Evolutionary conservation across 2,329 filamentous ascomycete species (phyloP).

Genomic region (Cladosporium halotolerans): DNA sequence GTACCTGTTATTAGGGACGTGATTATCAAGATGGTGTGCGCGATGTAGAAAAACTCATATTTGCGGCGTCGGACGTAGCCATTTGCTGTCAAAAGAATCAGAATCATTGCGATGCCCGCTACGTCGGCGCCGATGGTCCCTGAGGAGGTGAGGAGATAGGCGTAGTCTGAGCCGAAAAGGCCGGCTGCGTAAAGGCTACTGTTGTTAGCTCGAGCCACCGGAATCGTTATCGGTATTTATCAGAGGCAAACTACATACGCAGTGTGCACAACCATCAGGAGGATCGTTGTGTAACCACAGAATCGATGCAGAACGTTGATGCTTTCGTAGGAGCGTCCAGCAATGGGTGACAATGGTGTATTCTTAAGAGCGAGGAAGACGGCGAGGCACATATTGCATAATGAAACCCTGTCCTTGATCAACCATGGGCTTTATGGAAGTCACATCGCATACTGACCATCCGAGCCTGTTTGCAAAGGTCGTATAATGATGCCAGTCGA

Average conservation of each 20-base stretch:
- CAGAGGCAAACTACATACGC: conserved; percentile 12
- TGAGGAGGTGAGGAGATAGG: conserved; percentile 12
- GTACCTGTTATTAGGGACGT: conserved; percentile 17
- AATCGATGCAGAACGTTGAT: conserved; percentile 23
- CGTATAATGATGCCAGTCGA: conserved; percentile 13
- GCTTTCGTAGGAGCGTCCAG: conserved; percentile 20
- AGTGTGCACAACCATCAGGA: conserved; percentile 18
- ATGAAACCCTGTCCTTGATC: conserved; percentile 15
- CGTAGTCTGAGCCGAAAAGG: conserved; percentile 12
- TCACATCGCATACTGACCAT: conserved; percentile 13
- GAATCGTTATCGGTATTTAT: background rate
- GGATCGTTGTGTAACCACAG: conserved; percentile 19
- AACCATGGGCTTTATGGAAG: background rate
- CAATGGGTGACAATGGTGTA: conserved; percentile 22
- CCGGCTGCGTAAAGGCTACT: conserved; percentile 15
- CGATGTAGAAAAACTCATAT: conserved; percentile 22
- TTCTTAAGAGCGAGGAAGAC: conserved; percentile 24
- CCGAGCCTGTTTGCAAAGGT: conserved; percentile 22
- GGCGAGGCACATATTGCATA: conserved; percentile 21
- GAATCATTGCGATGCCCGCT: conserved; percentile 19
- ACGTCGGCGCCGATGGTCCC: conserved; percentile 18
- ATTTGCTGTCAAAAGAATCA: conserved; percentile 19
- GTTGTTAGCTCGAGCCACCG: background rate
- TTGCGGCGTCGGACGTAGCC: conserved; percentile 17
- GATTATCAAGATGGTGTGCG: conserved; percentile 18